These are phyloP conservation scores for Taphrina sp. DNA, from an alignment of 1,139 yeast genomes.

Conservation along the genomic window DNA sequence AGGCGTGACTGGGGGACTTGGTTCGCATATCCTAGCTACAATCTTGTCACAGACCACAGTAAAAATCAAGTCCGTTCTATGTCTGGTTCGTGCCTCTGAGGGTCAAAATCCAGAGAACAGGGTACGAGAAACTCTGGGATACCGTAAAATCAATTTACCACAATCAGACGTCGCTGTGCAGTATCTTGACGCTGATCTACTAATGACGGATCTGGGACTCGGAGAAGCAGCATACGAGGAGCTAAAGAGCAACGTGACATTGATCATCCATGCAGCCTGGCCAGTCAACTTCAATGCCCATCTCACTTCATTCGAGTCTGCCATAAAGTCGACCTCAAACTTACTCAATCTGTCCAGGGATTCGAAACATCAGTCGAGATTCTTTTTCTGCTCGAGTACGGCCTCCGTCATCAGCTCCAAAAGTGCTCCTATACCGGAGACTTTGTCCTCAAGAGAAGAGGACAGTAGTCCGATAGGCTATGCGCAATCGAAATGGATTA, in stretches of 20 bases:
- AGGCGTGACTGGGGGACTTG: conserved; percentile 37
- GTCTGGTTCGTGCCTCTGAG: conserved; percentile 33
- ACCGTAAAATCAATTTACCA: conserved; percentile 30
- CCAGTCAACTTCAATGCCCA: conserved; percentile 36
- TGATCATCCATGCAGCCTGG: conserved; percentile 37
- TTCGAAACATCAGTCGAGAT: conserved; percentile 21
- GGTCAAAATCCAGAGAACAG: conserved; percentile 23
- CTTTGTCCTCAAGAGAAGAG: conserved; percentile 13
- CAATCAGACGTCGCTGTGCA: conserved; percentile 15
- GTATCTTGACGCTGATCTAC: conserved; percentile 3
- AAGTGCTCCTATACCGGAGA: conserved; percentile 33
- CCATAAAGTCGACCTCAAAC: conserved; percentile 12
- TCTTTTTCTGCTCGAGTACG: conserved; percentile 36
- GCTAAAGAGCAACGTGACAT: conserved; percentile 27
- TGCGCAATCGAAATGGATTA: conserved; percentile 36
- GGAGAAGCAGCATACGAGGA: conserved; percentile 1
- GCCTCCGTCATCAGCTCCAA: conserved; percentile 34
- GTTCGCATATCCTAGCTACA: conserved; percentile 32
- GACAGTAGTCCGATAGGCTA: conserved; percentile 36
- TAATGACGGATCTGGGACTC: conserved; percentile 33
- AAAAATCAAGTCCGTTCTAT: conserved; percentile 31
- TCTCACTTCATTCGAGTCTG: conserved; percentile 32
- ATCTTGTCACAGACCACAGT: background rate
- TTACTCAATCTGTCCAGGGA: conserved; percentile 32
- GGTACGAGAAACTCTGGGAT: conserved; percentile 15